Base-by-base conservation (phyloP, 345 rosid species). In the Acer negundo region DNA sequence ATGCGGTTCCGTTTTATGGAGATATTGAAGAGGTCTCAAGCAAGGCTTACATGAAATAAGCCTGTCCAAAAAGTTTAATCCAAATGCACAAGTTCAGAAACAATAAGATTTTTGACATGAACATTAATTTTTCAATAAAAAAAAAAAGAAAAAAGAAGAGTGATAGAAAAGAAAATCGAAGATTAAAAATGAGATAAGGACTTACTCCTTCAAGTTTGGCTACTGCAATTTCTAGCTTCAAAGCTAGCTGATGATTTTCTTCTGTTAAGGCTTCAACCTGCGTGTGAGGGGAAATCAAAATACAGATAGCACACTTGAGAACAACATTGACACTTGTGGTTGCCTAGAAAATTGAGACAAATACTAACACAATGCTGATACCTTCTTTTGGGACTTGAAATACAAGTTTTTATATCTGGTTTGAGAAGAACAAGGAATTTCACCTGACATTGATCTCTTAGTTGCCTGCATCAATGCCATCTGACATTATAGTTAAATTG, bases 311-410 rank as follows among this genome's bases (percentile, higher is more conserved):
- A 47, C 23, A 46, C 2, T 71, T 5, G 28, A 24, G 12, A 26
- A 59, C 28, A 20, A 47, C 17, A 10, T 26, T 12, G 20, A 73
- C 26, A 47, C 16, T 42, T 74, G 70, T 46, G 12, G 62, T 19
- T 28, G 26, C 19, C 23, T 22, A 2, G 13, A 66, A 40, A 62
- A 56, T 0, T 1, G 20, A 75, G 63, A 24, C 19, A 47, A 16
- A 35, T 46, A 47, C 42, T 20, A 62, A 47, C 31, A 72, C 28
- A 61, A 22, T 40, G 4, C 24, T 62, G 3, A 40, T 62, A 86
- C 90, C 93, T 88, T 84, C 83, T 86, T 88, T 79, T 83, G 89
- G 38, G 89, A 84, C 11, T 86, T 86, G 61, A 85, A 68, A 71
- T 88, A 88, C 84, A 86, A 67, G 77, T 72, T 77, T 77, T 78